Percentiles rank a stretch among this genome's conserved stretches.
phyloP scores from a whole-genome alignment of 2,329 filamentous ascomycete species.

The Sarocladiaceae sp. region DNA sequence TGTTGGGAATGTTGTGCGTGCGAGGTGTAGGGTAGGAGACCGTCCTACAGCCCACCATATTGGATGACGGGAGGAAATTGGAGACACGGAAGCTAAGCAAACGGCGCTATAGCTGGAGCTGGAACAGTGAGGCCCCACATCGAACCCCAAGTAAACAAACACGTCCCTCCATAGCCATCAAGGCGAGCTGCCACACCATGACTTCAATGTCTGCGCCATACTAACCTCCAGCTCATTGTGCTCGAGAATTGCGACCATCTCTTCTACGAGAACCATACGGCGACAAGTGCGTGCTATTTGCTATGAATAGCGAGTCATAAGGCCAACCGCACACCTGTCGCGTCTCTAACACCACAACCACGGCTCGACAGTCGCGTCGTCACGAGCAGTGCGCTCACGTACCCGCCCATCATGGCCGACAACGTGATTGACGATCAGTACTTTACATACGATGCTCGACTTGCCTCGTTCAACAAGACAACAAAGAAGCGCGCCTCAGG shows the following conservation, averaged over 20 bases:
- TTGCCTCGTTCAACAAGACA: conserved; percentile 69
- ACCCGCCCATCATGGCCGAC: conserved; percentile 22
- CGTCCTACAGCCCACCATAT: neutral
- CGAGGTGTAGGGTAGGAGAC: neutral
- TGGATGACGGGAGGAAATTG: no score
- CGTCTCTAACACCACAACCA: neutral
- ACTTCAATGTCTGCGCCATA: conserved; percentile 1
- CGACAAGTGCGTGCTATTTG: no score
- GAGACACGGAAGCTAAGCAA: no score
- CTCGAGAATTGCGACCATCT: no score
- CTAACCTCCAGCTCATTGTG: neutral
- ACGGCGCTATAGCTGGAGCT: no score
- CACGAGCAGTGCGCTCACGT: conserved; percentile 9
- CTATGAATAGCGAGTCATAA: neutral
- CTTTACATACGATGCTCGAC: conserved; percentile 65
- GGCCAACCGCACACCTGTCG: conserved; percentile 13
- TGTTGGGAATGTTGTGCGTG: no score
- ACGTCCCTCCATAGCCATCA: conserved; percentile 12
- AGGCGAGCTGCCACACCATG: neutral
- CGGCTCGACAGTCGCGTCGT: neutral
- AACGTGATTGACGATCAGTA: conserved; percentile 38
- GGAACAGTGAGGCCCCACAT: neutral
- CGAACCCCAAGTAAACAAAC: conserved; percentile 27
- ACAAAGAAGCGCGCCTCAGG: conserved; percentile 66
- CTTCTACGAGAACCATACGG: no score